Base-by-base conservation (phyloP, 2,329 filamentous ascomycete genomes). In the Aspergillus spinulosporus region DNA sequence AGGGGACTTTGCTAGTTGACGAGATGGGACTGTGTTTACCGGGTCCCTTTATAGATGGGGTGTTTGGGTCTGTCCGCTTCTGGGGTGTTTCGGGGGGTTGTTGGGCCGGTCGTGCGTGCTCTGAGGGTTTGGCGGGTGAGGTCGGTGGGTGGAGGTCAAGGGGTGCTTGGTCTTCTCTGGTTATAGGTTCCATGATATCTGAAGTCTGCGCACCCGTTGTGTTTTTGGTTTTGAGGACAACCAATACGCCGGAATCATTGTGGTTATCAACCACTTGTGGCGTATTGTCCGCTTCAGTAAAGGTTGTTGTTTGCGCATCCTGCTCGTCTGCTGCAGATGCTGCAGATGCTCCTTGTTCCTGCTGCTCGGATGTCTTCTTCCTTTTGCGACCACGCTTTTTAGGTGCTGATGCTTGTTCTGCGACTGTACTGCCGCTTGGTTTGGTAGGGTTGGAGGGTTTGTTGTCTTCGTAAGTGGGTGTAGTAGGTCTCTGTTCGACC, bases 381-480 rank as follows among this genome's bases (percentile, higher is more conserved):
- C 72, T 71, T 54, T 77, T 77, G 54, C 74, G 71, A 14, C 74
- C 72, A 50, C 75, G 75, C 64, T 76, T 79, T 64, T 76, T 78
- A 14, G 73, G 68, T 3, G 65, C 62, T 7, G 66, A 56, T 2
- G 45, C 14, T 42, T 43, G 44, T 28, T 54, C 45, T 26, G 14
- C 39, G 9, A 36, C n/a, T 32, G 15, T 21, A 44, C 43, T 39
- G 21, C 37, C 6, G 26, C 28, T 54, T 46, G 45, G 9, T 12
- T 52, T 47, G 21, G 32, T 5, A 49, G 52, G 44, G 29, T 36
- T 43, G 2, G 49, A 15, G 5, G 21, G 37, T 8, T 34, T 9
- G 28, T 44, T 49, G n/a, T 47, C 39, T 5, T 46, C 40, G 12
- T 34, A 36, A 26, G 40, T 52, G 63, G 62, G 52, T 64, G 26